Evolutionary conservation across 805 yeast species (phyloP).

Genomic region (Candida xyloterini): DNA sequence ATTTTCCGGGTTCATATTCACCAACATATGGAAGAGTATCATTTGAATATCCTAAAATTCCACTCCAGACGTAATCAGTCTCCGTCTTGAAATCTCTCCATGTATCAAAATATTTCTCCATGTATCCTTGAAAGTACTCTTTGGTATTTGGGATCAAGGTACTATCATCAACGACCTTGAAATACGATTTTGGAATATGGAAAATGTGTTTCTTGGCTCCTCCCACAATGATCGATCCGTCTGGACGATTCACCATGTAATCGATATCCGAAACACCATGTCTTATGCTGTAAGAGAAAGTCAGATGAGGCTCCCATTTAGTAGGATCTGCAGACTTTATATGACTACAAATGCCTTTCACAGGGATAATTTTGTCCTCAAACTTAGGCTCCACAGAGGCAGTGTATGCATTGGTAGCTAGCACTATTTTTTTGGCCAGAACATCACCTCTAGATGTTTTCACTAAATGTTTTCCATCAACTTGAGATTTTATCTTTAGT

Average conservation of each 20-base stretch:
- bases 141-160: slow-evolving; percentile 24
- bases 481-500: slow-evolving; percentile 20
- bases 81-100: slow-evolving; percentile 31
- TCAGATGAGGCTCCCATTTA: slow-evolving; percentile 31
- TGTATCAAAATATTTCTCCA: slow-evolving; percentile 32
- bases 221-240: slow-evolving; percentile 37
- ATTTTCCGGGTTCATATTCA: slow-evolving; percentile 33
- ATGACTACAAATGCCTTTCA: slow-evolving; percentile 34
- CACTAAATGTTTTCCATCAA: slow-evolving; percentile 32
- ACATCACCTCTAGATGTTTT: slow-evolving; percentile 26
- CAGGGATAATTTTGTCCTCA: slow-evolving; percentile 32
- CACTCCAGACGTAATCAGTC: slow-evolving; percentile 38
- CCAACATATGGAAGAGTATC: slow-evolving; percentile 45
- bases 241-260: slow-evolving; percentile 35
- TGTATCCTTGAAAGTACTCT: slow-evolving; percentile 28
- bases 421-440: slow-evolving; percentile 33
- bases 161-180: slow-evolving; percentile 37
- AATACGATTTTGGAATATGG: slow-evolving; percentile 25
- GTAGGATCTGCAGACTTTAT: slow-evolving; percentile 22
- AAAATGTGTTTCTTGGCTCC: slow-evolving; percentile 26
- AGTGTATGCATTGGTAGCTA: slow-evolving; percentile 38
- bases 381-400: slow-evolving; percentile 26
- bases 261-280: slow-evolving; percentile 15
- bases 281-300: slow-evolving; percentile 32
- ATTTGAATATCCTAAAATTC: slow-evolving; percentile 43